A percentile compares a stretch with the other conserved stretches of the same genome.
Evolutionary conservation across 1,284 basidiomycete genomes (phyloP).

Genomic region (Pascua sp.): DNA sequence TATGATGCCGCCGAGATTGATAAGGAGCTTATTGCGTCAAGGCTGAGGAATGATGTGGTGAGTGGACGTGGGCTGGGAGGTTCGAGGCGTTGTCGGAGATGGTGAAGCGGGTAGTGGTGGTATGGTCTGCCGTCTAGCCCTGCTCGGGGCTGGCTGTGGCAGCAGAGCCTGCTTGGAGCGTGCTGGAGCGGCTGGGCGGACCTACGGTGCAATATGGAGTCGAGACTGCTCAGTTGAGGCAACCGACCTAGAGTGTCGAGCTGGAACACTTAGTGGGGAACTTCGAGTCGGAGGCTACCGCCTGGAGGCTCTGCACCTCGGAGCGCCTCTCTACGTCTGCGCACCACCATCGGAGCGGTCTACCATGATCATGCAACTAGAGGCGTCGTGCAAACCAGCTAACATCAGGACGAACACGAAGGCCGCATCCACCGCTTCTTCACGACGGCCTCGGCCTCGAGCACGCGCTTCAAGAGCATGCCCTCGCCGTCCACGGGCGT

Average conservation of each 20-base stretch:
- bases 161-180: too few species aligned
- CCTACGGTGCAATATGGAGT: too few species aligned
- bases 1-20: conserved; percentile 93
- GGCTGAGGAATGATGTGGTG: conserved; percentile 81
- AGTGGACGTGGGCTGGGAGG: conserved; percentile 21
- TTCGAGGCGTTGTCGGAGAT: not conserved
- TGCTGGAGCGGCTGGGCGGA: too few species aligned
- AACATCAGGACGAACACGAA: conserved; percentile 42
- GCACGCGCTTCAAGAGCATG: conserved; percentile 9
- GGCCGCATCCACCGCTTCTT: conserved; percentile 54
- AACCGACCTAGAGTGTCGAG: too few species aligned
- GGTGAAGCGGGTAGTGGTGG: not conserved
- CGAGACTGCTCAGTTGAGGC: too few species aligned
- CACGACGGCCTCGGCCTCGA: conserved; percentile 2
- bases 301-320: too few species aligned
- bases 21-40: conserved; percentile 80
- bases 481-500: conserved; percentile 12
- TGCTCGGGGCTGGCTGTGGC: too few species aligned
- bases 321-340: too few species aligned
- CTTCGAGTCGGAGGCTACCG: too few species aligned
- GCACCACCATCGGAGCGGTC: not conserved
- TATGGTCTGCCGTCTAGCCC: too few species aligned
- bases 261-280: too few species aligned
- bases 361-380: too few species aligned
- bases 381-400: not conserved